Percentiles rank a stretch among this genome's conserved stretches.
Conservation (phyloP, 306 rosid genomes). For the Malus domestica region ASM211411v1 NC_041801.1:5236501-5237000, state of each 20-base stretch:
- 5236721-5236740: constrained; percentile 23
- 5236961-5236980: too few species aligned
- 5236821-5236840: neutral
- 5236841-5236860: neutral
- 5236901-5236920: constrained; percentile 39
- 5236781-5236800: neutral
- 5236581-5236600: too few species aligned
- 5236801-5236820: neutral
- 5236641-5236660: neutral
- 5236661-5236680: constrained; percentile 26
- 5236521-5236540: neutral
- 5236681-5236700: constrained; percentile 14
- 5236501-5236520: neutral
- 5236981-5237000: neutral
- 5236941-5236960: neutral
- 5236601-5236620: neutral
- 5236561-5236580: too few species aligned
- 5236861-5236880: neutral
- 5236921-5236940: constrained; percentile 43
- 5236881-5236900: neutral
- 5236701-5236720: constrained; percentile 51
- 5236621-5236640: neutral
- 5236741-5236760: constrained; percentile 4
- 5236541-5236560: too few species aligned
- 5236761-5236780: neutral